phyloP scores from a whole-genome alignment of 1,139 yeast genomes.

The Blastobotrys persicus region DNA sequence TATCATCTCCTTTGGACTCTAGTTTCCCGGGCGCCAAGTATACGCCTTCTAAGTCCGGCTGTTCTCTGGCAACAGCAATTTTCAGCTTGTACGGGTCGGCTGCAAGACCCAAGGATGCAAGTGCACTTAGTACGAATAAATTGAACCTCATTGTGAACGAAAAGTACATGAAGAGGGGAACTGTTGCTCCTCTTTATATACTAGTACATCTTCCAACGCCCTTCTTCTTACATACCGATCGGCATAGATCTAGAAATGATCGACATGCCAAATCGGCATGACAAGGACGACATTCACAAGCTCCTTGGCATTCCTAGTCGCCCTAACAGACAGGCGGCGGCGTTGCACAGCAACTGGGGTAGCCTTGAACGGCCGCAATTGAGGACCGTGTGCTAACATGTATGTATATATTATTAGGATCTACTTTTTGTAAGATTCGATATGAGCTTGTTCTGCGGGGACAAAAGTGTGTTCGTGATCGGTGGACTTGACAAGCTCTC shows the following conservation, averaged over 20 bases:
- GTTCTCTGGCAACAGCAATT: not conserved
- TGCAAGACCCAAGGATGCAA: no score
- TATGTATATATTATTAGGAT: no score
- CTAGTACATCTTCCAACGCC: no score
- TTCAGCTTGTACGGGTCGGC: not conserved
- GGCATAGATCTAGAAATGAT: not conserved
- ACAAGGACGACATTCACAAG: not conserved
- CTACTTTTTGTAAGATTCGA: slow-evolving; percentile 41
- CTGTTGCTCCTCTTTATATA: not conserved
- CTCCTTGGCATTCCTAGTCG: no score
- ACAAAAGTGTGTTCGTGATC: slow-evolving; percentile 60
- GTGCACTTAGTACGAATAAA: not conserved
- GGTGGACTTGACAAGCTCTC: slow-evolving; percentile 43
- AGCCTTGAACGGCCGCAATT: no score
- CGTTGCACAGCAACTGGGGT: no score
- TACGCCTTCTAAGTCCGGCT: not conserved
- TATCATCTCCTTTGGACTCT: not conserved
- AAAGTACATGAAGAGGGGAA: no score
- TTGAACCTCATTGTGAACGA: not conserved
- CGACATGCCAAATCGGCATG: not conserved
- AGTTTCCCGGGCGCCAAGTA: not conserved
- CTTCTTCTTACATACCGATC: not conserved
- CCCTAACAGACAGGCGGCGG: no score
- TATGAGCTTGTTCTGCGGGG: slow-evolving; percentile 47
- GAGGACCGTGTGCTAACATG: no score